Conservation (phyloP, 768 basidiomycete species). For the Mycena maculata region DNA sequence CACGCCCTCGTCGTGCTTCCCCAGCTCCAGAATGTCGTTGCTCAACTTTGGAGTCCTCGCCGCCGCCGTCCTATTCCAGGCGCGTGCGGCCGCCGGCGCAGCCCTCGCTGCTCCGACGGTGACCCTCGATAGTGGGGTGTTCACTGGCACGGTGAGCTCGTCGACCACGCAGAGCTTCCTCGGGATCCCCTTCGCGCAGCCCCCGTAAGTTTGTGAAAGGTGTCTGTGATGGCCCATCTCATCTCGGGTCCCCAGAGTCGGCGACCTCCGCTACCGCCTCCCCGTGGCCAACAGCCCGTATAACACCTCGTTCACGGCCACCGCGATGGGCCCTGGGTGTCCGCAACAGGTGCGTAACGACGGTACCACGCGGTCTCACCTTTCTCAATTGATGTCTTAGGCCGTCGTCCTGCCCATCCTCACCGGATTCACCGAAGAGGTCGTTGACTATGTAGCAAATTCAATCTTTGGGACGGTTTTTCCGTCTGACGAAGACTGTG, state of each 20-base stretch:
- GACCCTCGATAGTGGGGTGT: constrained; percentile 45
- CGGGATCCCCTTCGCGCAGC: constrained; percentile 53
- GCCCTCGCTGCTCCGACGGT: constrained; percentile 38
- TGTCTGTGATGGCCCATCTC: constrained; percentile 8
- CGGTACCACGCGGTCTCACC: no score
- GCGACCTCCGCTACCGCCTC: constrained; percentile 49
- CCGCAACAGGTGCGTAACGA: constrained; percentile 55
- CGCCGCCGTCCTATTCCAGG: constrained; percentile 7
- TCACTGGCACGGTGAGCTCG: constrained; percentile 41
- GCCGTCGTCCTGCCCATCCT: constrained; percentile 44
- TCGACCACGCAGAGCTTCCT: constrained; percentile 44
- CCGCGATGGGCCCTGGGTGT: constrained; percentile 58
- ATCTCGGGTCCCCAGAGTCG: constrained; percentile 34
- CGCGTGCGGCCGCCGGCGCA: constrained; percentile 18
- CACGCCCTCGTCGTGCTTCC: constrained; percentile 22
- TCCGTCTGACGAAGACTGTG: constrained; percentile 58
- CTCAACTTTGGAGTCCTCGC: constrained; percentile 6
- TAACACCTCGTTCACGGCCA: constrained; percentile 50
- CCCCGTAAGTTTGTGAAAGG: constrained; percentile 44
- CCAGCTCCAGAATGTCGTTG: constrained; percentile 11
- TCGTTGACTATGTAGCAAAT: constrained; percentile 45
- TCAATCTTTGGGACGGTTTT: constrained; percentile 40
- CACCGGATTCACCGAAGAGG: constrained; percentile 43
- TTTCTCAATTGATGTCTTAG: no score
- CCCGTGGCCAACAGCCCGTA: constrained; percentile 54